Percentiles rank a stretch among this genome's conserved stretches.
These are phyloP conservation scores for Orbilia oligospora DNA, from an alignment of 2,329 filamentous ascomycete genomes.

Conservation along the genomic window DNA sequence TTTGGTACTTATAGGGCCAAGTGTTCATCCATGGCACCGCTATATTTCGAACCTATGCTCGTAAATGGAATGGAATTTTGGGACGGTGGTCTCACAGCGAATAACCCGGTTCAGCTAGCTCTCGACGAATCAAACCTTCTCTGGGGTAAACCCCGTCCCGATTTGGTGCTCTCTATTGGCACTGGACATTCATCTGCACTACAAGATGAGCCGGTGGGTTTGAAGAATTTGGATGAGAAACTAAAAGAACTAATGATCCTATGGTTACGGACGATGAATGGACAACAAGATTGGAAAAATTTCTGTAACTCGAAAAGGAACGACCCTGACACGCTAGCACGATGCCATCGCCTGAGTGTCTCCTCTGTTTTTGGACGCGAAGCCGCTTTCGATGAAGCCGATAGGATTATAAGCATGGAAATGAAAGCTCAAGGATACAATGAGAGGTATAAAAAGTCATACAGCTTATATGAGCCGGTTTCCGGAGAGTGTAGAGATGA, in stretches of 20 bases:
- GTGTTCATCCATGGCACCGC: constrained; percentile 15
- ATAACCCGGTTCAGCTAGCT: constrained; percentile 19
- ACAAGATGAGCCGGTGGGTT: not conserved
- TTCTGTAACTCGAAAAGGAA: constrained; percentile 10
- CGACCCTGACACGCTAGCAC: not conserved
- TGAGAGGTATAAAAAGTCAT: not conserved
- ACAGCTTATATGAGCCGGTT: constrained; percentile 7
- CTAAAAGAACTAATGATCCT: not conserved
- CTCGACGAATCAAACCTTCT: constrained; percentile 3
- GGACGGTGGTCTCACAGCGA: constrained; percentile 32
- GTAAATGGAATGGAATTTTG: not conserved
- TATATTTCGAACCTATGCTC: constrained; percentile 3
- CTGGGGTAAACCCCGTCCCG: not conserved
- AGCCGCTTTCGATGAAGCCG: constrained; percentile 1
- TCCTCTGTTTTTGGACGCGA: not conserved
- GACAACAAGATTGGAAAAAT: not conserved
- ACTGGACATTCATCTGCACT: not conserved
- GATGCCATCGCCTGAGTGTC: constrained; percentile 8
- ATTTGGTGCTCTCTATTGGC: constrained; percentile 19
- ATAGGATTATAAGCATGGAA: not conserved
- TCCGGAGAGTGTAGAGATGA: not conserved
- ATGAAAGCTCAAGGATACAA: not conserved
- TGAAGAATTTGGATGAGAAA: too few species aligned
- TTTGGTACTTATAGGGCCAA: not conserved
- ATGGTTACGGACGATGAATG: constrained; percentile 1